A percentile compares a stretch with the other conserved stretches of the same genome.
phyloP scores from a whole-genome alignment of 164 flowering plant species.

The Vitis riparia region DNA sequence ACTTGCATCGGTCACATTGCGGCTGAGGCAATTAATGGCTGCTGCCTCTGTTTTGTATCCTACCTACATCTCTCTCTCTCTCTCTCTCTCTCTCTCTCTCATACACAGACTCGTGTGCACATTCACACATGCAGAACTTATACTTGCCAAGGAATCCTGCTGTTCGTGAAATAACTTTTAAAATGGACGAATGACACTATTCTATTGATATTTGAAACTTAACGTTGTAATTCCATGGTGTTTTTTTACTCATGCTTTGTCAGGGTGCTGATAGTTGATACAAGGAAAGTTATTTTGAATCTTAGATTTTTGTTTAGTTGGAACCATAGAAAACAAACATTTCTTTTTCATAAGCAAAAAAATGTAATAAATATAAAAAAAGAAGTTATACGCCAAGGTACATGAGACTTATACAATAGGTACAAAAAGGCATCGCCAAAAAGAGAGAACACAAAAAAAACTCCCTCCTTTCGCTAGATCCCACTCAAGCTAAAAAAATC shows the following conservation, averaged over 20 bases:
- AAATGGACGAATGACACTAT: not conserved
- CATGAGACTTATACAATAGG: too few relatives aligned
- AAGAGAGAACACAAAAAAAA: too few relatives aligned
- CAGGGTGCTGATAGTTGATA: not conserved
- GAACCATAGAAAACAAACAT: not conserved
- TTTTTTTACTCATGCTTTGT: not conserved
- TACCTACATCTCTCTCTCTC: not conserved
- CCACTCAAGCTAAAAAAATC: not conserved
- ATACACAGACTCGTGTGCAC: too few relatives aligned
- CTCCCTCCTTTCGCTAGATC: too few relatives aligned
- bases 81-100: not conserved
- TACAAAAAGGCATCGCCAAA: too few relatives aligned
- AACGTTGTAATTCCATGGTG: not conserved
- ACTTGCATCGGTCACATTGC: conserved; percentile 74
- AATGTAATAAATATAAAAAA: too few relatives aligned
- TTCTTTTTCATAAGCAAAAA: too few relatives aligned
- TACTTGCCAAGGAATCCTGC: not conserved
- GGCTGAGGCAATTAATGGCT: conserved; percentile 67
- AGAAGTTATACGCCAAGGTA: too few relatives aligned
- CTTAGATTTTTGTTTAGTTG: not conserved
- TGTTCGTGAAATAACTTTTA: not conserved
- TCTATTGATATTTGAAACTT: not conserved
- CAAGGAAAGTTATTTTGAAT: not conserved
- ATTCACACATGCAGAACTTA: too few relatives aligned
- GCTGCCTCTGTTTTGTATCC: conserved; percentile 93